phyloP scores from a whole-genome alignment of 352 stramenopile species.

The Globisporangium alternatum region DNA sequence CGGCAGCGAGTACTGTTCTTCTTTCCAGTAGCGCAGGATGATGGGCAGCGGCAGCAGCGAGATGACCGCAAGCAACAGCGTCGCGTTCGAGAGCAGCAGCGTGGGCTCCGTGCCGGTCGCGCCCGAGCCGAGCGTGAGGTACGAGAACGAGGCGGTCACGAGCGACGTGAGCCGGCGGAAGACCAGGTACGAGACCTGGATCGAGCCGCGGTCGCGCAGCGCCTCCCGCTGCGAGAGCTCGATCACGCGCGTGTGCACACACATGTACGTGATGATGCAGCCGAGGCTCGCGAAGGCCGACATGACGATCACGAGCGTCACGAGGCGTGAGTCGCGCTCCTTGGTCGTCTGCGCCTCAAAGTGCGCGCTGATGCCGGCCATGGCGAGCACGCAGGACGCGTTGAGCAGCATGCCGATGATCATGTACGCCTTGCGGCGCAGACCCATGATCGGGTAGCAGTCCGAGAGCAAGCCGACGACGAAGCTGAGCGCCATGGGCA shows the following conservation, averaged over 20 bases:
- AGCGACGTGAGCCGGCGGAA: conserved; percentile 30
- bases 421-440: conserved; percentile 91
- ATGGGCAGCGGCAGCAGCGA: conserved; percentile 30
- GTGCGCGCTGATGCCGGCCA: conserved; percentile 28
- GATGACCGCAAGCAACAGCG: conserved; percentile 33
- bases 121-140: conserved; percentile 16
- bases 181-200: conserved; percentile 38
- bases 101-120: conserved; percentile 2
- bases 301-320: conserved; percentile 23
- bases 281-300: conserved; percentile 24
- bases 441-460: conserved; percentile 87
- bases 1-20: conserved; percentile 42
- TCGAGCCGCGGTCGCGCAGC: conserved; percentile 29
- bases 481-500: conserved; percentile 89
- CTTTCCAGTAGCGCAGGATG: conserved; percentile 36
- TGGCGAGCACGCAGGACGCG: conserved; percentile 11
- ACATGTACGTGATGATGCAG: conserved; percentile 32
- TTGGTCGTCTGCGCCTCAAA: conserved; percentile 15
- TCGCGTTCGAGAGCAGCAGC: conserved; percentile 15
- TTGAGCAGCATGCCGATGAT: conserved; percentile 52
- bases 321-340: conserved; percentile 14
- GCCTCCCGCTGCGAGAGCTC: conserved; percentile 46
- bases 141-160: conserved; percentile 5
- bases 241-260: conserved; percentile 36
- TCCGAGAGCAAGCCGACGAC: conserved; percentile 87